Percentiles rank a stretch among this genome's conserved stretches.
These are phyloP conservation scores for Dendrobium huoshanense DNA, from an alignment of 106 monocot genomes.

Conservation along the genomic window DNA sequence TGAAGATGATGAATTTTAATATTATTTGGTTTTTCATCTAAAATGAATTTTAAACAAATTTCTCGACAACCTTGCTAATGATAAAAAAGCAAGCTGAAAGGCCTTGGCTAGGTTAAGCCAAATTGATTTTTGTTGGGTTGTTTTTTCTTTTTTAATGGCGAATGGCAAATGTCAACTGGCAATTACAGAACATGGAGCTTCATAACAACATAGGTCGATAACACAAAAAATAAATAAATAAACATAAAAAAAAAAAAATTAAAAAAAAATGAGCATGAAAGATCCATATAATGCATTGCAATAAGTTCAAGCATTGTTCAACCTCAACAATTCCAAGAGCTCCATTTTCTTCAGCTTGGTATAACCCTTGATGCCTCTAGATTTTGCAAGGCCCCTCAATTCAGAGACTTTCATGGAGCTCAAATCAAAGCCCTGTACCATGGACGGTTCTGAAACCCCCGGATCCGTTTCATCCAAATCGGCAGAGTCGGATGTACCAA, in stretches of 20 bases:
- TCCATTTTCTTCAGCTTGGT: constrained; percentile 86
- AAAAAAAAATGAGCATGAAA: background rate
- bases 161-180: too few relatives aligned
- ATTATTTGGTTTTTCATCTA: too few relatives aligned
- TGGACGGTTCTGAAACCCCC: constrained; percentile 17
- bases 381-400: constrained; percentile 72
- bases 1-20: too few relatives aligned
- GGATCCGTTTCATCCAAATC: constrained; percentile 26
- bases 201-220: background rate
- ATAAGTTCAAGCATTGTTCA: constrained; percentile 23
- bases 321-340: constrained; percentile 42
- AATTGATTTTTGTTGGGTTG: too few relatives aligned
- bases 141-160: too few relatives aligned
- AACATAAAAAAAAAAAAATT: background rate
- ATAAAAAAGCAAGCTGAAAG: too few relatives aligned
- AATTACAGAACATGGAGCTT: too few relatives aligned
- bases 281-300: background rate
- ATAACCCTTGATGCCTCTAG: constrained; percentile 79
- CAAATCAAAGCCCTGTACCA: constrained; percentile 28
- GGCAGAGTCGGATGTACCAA: constrained; percentile 15
- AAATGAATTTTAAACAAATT: too few relatives aligned
- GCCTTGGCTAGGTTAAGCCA: too few relatives aligned
- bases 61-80: too few relatives aligned
- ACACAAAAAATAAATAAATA: too few relatives aligned
- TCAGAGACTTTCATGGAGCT: constrained; percentile 63